These are phyloP conservation scores for Schrenkiella parvula DNA, from an alignment of 345 rosid genomes.

Conservation along the genomic window DNA sequence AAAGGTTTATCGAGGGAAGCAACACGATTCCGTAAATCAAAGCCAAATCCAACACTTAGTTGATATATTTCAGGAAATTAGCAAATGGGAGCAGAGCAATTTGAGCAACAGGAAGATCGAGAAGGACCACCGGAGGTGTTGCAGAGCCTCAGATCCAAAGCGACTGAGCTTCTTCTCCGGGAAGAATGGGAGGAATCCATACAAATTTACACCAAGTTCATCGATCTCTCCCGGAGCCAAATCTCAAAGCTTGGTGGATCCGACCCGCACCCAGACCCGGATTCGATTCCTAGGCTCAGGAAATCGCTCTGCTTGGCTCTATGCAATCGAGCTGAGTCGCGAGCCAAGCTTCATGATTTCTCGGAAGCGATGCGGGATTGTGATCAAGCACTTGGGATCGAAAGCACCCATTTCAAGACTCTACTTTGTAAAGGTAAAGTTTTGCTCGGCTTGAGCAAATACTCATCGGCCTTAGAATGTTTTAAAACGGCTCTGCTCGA, in stretches of 20 bases:
- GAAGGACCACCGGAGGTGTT: constrained; percentile 35
- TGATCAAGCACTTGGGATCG: constrained; percentile 56
- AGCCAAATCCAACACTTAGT: neutral
- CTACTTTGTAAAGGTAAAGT: constrained; percentile 77
- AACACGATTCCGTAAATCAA: neutral
- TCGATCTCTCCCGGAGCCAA: constrained; percentile 50
- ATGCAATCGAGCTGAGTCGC: constrained; percentile 75
- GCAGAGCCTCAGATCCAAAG: constrained; percentile 70
- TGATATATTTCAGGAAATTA: neutral
- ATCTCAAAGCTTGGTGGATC: constrained; percentile 29
- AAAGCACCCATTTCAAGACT: constrained; percentile 70
- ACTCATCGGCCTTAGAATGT: constrained; percentile 62
- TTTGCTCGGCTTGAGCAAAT: constrained; percentile 57
- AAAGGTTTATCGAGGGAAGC: constrained; percentile 3
- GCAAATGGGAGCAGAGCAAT: constrained; percentile 34
- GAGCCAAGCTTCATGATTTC: constrained; percentile 43
- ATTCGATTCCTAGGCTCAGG: constrained; percentile 36
- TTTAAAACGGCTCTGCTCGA: constrained; percentile 54
- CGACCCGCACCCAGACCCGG: constrained; percentile 31
- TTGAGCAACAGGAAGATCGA: constrained; percentile 23
- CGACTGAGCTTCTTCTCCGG: constrained; percentile 66
- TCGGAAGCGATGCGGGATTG: constrained; percentile 56
- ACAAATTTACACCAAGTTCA: constrained; percentile 53
- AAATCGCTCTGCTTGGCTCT: constrained; percentile 66
- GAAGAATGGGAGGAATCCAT: constrained; percentile 80